Evolutionary conservation across 345 rosid species (phyloP).

Genomic region (Tarenaya hassleriana): DNA sequence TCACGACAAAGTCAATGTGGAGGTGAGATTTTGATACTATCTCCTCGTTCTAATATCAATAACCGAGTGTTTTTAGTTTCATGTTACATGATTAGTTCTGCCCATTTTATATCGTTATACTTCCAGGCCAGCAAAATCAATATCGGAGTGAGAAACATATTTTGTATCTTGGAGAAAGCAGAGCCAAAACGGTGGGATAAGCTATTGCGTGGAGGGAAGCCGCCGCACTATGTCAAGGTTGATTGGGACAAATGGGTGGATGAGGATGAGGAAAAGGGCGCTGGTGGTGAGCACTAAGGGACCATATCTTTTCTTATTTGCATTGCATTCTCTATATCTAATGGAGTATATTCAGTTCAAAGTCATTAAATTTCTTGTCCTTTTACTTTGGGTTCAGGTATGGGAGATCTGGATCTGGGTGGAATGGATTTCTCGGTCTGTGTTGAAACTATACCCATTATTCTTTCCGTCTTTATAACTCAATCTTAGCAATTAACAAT

Average conservation of each 20-base stretch:
- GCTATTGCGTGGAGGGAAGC: constrained; percentile 53
- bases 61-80: neutral
- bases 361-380: constrained; percentile 2
- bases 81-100: neutral
- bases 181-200: constrained; percentile 73
- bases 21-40: constrained; percentile 36
- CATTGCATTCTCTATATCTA: neutral
- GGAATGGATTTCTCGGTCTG: constrained; percentile 37
- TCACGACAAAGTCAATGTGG: constrained; percentile 69
- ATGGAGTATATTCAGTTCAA: neutral
- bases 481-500: neutral
- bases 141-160: constrained; percentile 56
- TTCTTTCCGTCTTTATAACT: neutral
- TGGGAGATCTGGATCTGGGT: constrained; percentile 34
- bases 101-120: neutral
- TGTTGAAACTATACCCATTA: neutral
- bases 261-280: constrained; percentile 55
- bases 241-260: constrained; percentile 97
- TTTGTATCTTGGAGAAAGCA: constrained; percentile 70
- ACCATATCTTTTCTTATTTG: neutral
- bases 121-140: constrained; percentile 69
- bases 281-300: constrained; percentile 15
- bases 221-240: constrained; percentile 70
- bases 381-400: constrained; percentile 37
- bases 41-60: neutral